Evolutionary conservation across 495 filamentous ascomycete species (phyloP), one percentile per base, ranked within the genome.

Genomic region (Penicillium cataractarum): DNA sequence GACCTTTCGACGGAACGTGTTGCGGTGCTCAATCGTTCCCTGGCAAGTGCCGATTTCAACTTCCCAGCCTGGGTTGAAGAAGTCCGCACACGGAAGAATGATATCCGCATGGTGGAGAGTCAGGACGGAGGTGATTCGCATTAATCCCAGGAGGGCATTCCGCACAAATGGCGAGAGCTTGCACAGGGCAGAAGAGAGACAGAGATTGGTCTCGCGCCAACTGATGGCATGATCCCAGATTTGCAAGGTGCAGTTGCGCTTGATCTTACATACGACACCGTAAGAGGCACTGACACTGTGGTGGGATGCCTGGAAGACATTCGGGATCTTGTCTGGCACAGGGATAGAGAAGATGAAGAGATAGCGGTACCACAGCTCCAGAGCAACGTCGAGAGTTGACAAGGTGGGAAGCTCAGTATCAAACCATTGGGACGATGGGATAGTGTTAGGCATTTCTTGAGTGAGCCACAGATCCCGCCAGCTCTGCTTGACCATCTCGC

Each of bases 221-320:
- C 79, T 81, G 61, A 90, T 90, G 51, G 84, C 85, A 62, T 90
- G 87, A 61, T 90, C 87, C 87, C 87, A 90, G 60, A 90, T 86
- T 61, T 87, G 84, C 42, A 88, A 75, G 1, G 83, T 87, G 58
- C 82, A 84, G 37, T 81, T 80, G 17, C 85, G 78, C 67, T 85
- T 86, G 51, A 87, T 78, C 70, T 89, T 90, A 73, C 85, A 86
- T n/a, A 89, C 79, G 31, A 89, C 82, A 19, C 87, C 87, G 49
- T 89, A 90, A 0, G 86, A 83, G 10, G 85, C 85, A 61, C 84
- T 84, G 49, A 86, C 81, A 63, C 84, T 86, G 70, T 90, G 87
- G 52, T 90, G 87, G 0, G 87, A 88, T 19, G 84, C 84, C 68
- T 90, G 87, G 76, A 90, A 89, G 1, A 89, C 82, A n/a, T 75